Evolutionary conservation across 1,284 basidiomycete genomes (phyloP).

Genomic region (Irpex sp.): DNA sequence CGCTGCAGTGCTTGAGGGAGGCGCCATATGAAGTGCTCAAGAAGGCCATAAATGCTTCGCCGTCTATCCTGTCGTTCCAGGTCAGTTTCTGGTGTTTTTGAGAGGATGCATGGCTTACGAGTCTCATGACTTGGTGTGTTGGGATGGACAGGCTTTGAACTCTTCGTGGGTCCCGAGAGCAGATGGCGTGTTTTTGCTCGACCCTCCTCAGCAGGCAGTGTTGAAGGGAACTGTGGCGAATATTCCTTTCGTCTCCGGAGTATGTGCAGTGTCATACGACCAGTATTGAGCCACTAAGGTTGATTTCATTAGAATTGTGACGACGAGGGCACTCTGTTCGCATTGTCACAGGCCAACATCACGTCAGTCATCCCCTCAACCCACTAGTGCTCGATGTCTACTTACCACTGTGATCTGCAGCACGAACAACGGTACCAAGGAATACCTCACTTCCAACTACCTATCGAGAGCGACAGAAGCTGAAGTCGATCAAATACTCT

Average conservation of each 20-base stretch:
- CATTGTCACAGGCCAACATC: slow-evolving; percentile 28
- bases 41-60: slow-evolving; percentile 22
- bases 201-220: slow-evolving; percentile 23
- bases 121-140: background rate
- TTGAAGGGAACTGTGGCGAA: slow-evolving; percentile 23
- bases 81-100: background rate
- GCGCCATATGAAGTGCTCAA: slow-evolving; percentile 15
- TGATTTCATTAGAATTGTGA: slow-evolving; percentile 31
- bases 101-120: no score
- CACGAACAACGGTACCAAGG: slow-evolving; percentile 37
- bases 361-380: background rate
- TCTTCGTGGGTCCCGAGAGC: slow-evolving; percentile 33
- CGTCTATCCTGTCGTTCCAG: slow-evolving; percentile 5
- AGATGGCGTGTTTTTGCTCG: slow-evolving; percentile 32
- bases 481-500: slow-evolving; percentile 29
- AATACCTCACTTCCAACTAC: slow-evolving; percentile 26
- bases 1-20: slow-evolving; percentile 32
- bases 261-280: background rate
- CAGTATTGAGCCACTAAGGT: background rate
- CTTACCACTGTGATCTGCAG: slow-evolving; percentile 14
- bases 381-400: no score
- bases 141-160: slow-evolving; percentile 12
- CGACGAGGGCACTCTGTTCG: slow-evolving; percentile 49
- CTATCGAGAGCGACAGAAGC: slow-evolving; percentile 23
- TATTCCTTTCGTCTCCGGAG: slow-evolving; percentile 27